Base-by-base conservation (phyloP, 164 flowering plant genomes). In the Malania oleifera region DNA sequence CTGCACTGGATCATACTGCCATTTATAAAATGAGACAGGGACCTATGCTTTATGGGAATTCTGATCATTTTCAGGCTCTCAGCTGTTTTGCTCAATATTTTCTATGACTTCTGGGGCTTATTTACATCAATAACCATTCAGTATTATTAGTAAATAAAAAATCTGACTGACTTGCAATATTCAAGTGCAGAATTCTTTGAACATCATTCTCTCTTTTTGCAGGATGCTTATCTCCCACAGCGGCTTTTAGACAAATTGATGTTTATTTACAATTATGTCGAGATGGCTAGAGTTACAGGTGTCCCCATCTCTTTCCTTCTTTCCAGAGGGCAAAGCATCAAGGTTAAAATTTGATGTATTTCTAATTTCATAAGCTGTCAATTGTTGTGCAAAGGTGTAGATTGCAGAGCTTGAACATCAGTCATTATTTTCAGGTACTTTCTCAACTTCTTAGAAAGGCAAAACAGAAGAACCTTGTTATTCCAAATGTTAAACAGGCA, bases 141-240 rank as follows among this genome's bases (percentile, higher is more conserved):
- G 35, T 31, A 9, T 31, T 31, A 4, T 31, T 31, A 31, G 9
- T 4, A 31, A 31, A 9, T 31, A 31, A 4, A 31, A 4, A 31
- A 31, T 31, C 9, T 31, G 4, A 14, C 5, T 40, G 17, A 11
- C 44, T 15, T 5, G 44, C 8, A 2, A 12, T 8, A 8, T 7
- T 44, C 17, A n/a, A n/a, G 8, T 19, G 2, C 22, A 44, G 0
- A 44, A 19, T 10, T n/a, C 10, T 5, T 44, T 49, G 31, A 11
- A 53, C 46, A 18, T 28, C 26, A 61, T 39, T 60, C n/a, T 28
- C 23, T 24, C 26, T 41, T 59, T 11, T 58, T 78, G 62, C 77
- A 93, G 99, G 99, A 95, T 91, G 99, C 97, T 64, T 91, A 95
- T 74, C 97, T 95, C 56, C 99, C 99, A 25, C 99, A 95, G 62